These are phyloP conservation scores for Reutealis trisperma DNA, from an alignment of 345 rosid species.

Conservation along the genomic window DNA sequence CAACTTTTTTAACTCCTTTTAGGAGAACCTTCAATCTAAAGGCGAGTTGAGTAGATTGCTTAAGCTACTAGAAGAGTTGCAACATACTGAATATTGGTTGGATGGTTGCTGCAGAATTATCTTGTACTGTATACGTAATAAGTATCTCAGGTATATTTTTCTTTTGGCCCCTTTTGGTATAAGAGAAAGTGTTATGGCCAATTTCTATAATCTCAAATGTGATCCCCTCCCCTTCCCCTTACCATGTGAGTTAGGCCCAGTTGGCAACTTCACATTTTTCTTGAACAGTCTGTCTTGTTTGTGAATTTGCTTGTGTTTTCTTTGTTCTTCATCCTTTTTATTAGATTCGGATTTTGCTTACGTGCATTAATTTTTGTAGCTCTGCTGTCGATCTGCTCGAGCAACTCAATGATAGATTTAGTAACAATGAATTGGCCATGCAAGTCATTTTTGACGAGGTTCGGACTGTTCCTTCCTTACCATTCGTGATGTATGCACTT, in stretches of 20 bases:
- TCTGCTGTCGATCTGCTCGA: conserved; percentile 61
- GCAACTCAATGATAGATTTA: conserved; percentile 43
- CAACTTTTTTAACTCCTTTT: background rate
- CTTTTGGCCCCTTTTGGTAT: background rate
- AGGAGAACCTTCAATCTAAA: conserved; percentile 55
- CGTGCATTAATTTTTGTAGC: conserved; percentile 32
- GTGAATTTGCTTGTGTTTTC: background rate
- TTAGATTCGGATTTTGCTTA: conserved; percentile 1
- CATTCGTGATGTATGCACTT: background rate
- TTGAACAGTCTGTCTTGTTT: background rate
- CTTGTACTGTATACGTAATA: conserved; percentile 46
- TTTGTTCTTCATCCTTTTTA: background rate
- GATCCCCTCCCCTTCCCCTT: background rate
- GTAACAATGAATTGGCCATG: conserved; percentile 45
- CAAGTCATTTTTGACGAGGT: conserved; percentile 72
- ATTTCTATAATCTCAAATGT: background rate
- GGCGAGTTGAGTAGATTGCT: conserved; percentile 52
- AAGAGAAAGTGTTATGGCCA: background rate
- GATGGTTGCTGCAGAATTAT: conserved; percentile 71
- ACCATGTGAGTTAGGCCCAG: background rate
- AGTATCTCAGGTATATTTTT: conserved; percentile 52
- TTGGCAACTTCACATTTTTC: background rate
- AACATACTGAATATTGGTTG: conserved; percentile 49
- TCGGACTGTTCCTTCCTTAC: conserved; percentile 20
- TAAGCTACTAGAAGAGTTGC: conserved; percentile 59